These are phyloP conservation scores for Emergomyces orientalis DNA, from an alignment of 2,329 filamentous ascomycete genomes.

Conservation along the genomic window DNA sequence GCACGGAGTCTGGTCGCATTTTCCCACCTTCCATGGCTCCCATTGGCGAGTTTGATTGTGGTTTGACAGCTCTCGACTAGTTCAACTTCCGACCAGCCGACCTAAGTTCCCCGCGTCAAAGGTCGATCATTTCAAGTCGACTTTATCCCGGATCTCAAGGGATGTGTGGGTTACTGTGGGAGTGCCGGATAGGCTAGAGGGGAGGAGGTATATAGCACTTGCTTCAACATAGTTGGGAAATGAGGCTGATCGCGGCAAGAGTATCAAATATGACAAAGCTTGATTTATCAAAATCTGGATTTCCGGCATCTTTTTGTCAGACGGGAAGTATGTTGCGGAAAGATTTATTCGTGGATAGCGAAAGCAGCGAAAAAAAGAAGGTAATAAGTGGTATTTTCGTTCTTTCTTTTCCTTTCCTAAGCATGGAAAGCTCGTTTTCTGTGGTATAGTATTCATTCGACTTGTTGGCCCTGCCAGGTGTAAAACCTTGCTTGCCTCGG, in stretches of 20 bases:
- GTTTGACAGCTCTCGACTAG: neutral
- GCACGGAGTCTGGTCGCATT: neutral
- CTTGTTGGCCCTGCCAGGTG: neutral
- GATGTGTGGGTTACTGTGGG: neutral
- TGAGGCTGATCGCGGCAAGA: neutral
- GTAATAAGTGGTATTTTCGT: too few relatives aligned
- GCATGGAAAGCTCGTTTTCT: neutral
- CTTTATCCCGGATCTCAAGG: neutral
- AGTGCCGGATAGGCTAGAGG: neutral
- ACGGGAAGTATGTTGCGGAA: neutral
- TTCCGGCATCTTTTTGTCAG: neutral
- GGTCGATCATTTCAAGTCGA: neutral
- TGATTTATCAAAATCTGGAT: neutral
- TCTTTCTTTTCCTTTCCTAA: slow-evolving; percentile 1
- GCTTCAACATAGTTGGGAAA: neutral
- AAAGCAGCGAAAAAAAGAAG: neutral
- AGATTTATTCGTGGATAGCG: neutral
- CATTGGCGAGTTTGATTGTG: neutral
- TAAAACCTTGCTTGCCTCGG: neutral
- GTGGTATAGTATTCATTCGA: neutral
- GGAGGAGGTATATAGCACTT: neutral
- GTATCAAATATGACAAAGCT: neutral
- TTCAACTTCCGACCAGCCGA: neutral
- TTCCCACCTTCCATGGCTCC: neutral
- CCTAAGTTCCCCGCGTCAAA: neutral